These are phyloP conservation scores for Rhizophagus clarus DNA, from an alignment of 192 early-diverging fungal species.

Conservation along the genomic window DNA sequence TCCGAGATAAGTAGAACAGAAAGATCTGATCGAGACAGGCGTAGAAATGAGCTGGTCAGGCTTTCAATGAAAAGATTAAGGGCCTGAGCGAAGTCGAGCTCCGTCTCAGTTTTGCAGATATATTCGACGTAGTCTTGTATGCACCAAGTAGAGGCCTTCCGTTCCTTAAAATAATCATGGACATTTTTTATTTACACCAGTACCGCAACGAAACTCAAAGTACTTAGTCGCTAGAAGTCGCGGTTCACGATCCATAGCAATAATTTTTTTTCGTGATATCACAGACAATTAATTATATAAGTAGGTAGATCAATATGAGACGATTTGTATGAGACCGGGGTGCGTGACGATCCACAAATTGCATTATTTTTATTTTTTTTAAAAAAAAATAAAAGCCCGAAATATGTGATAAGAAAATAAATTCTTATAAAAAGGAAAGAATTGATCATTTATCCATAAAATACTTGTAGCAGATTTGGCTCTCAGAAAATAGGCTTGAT, in stretches of 20 bases:
- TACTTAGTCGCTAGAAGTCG: background rate
- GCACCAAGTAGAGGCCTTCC: constrained; percentile 16
- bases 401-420: too few relatives aligned
- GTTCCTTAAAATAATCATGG: constrained; percentile 26
- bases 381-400: too few relatives aligned
- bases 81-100: constrained; percentile 21
- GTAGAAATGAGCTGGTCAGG: constrained; percentile 4
- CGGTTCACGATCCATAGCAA: constrained; percentile 2
- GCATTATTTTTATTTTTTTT: too few relatives aligned
- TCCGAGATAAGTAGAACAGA: background rate
- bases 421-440: too few relatives aligned
- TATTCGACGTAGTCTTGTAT: constrained; percentile 24
- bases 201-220: constrained; percentile 14
- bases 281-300: too few relatives aligned
- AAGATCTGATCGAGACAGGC: constrained; percentile 6
- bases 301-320: too few relatives aligned
- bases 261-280: background rate
- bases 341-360: too few relatives aligned
- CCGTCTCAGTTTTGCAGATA: background rate
- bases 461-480: too few relatives aligned
- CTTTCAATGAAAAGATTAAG: constrained; percentile 30
- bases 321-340: too few relatives aligned
- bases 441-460: too few relatives aligned
- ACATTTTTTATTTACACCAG: background rate
- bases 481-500: too few relatives aligned